Evolutionary conservation across 257 asterid species (phyloP).

Genomic region (Rubia yunnanensis): DNA sequence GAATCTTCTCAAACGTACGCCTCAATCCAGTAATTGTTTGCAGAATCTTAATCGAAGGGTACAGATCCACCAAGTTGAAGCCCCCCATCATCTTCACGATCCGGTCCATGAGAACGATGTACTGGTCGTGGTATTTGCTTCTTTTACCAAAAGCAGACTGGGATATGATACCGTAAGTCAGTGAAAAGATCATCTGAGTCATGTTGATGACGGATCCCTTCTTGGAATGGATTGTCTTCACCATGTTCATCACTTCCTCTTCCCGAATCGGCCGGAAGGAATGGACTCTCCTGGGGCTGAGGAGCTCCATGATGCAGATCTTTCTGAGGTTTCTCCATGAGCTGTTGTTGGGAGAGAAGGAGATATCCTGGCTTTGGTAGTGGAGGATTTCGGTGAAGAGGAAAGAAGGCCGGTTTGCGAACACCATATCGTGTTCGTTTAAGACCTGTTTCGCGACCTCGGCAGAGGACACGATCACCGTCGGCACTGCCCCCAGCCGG

Average conservation of each 20-base stretch:
- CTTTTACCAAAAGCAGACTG: conserved; percentile 15
- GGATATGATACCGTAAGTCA: conserved; percentile 1
- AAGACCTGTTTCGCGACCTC: not conserved
- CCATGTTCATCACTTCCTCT: not conserved
- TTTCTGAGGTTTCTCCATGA: not conserved
- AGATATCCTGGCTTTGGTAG: not conserved
- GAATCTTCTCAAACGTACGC: not conserved
- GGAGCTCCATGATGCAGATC: conserved; percentile 5
- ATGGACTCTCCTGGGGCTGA: conserved; percentile 1
- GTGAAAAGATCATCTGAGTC: not conserved
- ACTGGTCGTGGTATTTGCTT: conserved; percentile 7
- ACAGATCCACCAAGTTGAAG: conserved; percentile 8
- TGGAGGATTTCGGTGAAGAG: not conserved
- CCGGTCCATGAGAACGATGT: not conserved
- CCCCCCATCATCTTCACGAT: conserved; percentile 1
- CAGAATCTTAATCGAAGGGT: not conserved
- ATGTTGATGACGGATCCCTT: conserved; percentile 6
- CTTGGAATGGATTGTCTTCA: conserved; percentile 1
- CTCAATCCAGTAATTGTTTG: conserved; percentile 4
- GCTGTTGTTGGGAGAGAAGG: conserved; percentile 3
- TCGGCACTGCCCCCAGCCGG: conserved; percentile 9
- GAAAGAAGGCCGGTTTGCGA: not conserved
- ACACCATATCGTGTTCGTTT: not conserved
- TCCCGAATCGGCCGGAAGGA: not conserved
- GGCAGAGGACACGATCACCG: conserved; percentile 1